Conservation (phyloP, 768 basidiomycete species). For the Lentinula sp. region DNA sequence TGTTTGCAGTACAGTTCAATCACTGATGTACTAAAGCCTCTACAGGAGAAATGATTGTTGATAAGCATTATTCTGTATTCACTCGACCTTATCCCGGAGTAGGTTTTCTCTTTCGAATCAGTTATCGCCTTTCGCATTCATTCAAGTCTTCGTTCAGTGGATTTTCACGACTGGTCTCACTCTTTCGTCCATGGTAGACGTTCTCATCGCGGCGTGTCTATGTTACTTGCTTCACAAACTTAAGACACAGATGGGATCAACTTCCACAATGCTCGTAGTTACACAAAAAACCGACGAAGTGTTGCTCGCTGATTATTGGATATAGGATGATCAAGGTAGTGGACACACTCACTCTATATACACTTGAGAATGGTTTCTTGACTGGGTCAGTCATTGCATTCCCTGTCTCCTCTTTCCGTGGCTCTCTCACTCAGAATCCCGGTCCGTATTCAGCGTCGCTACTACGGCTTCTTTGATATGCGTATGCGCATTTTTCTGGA, state of each 20-base stretch:
- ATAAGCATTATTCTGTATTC: constrained; percentile 5
- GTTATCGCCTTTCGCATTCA: background rate
- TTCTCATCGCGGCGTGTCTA: constrained; percentile 30
- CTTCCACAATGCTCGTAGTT: constrained; percentile 19
- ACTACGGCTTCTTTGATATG: constrained; percentile 36
- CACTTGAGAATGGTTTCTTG: constrained; percentile 34
- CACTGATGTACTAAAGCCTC: background rate
- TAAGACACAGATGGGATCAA: constrained; percentile 14
- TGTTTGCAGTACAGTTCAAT: background rate
- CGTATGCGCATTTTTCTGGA: constrained; percentile 18
- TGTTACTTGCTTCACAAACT: constrained; percentile 27
- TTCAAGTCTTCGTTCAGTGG: constrained; percentile 24
- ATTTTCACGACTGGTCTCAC: constrained; percentile 37
- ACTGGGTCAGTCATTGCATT: constrained; percentile 25
- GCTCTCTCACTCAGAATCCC: background rate
- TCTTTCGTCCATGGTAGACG: constrained; percentile 32
- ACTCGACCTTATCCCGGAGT: constrained; percentile 5
- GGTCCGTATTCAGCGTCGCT: constrained; percentile 23
- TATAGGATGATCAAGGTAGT: constrained; percentile 32
- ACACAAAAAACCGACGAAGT: background rate
- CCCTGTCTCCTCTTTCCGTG: background rate
- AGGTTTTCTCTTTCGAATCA: background rate
- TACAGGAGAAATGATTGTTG: background rate
- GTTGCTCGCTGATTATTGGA: background rate
- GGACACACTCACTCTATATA: constrained; percentile 30